Evolutionary conservation across 2,329 filamentous ascomycete species (phyloP).

Genomic region (Tolypocladium tundrense): DNA sequence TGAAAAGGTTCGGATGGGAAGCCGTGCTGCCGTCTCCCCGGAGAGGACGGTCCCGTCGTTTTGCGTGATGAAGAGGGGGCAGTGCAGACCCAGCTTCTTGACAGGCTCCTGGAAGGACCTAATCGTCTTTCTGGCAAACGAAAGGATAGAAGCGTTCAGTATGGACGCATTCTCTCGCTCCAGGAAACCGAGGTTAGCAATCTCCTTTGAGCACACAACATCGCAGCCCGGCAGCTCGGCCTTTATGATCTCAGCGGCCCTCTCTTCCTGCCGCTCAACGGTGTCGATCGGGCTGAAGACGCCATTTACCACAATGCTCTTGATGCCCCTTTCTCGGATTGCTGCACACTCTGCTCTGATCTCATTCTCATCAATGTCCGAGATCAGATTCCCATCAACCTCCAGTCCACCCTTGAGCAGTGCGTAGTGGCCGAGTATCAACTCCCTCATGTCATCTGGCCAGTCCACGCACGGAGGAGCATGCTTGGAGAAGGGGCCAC

Average conservation of each 20-base stretch:
- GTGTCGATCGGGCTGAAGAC: constrained; percentile 45
- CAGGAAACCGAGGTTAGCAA: constrained; percentile 43
- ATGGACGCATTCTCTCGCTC: constrained; percentile 57
- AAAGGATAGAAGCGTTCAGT: constrained; percentile 51
- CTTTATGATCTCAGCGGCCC: constrained; percentile 30
- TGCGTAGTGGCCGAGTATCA: constrained; percentile 35
- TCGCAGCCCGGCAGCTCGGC: constrained; percentile 28
- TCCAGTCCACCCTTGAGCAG: constrained; percentile 40
- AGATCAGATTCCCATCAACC: constrained; percentile 37
- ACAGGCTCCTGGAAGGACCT: constrained; percentile 44
- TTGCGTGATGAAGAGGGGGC: constrained; percentile 50
- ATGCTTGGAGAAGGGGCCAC: constrained; percentile 41
- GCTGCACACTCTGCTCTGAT: constrained; percentile 27
- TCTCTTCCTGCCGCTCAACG: constrained; percentile 36
- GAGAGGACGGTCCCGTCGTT: constrained; percentile 54
- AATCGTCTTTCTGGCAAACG: constrained; percentile 47
- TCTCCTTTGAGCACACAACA: constrained; percentile 39
- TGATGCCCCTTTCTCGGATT: constrained; percentile 32
- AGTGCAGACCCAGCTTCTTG: constrained; percentile 34
- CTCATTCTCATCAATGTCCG: constrained; percentile 30
- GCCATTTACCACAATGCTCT: constrained; percentile 35
- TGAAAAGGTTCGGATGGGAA: constrained; percentile 53
- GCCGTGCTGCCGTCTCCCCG: constrained; percentile 38
- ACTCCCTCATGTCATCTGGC: constrained; percentile 34
- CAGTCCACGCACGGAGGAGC: constrained; percentile 42